Conservation (phyloP, 1,139 yeast species). For the Zygoascus sp. region DNA sequence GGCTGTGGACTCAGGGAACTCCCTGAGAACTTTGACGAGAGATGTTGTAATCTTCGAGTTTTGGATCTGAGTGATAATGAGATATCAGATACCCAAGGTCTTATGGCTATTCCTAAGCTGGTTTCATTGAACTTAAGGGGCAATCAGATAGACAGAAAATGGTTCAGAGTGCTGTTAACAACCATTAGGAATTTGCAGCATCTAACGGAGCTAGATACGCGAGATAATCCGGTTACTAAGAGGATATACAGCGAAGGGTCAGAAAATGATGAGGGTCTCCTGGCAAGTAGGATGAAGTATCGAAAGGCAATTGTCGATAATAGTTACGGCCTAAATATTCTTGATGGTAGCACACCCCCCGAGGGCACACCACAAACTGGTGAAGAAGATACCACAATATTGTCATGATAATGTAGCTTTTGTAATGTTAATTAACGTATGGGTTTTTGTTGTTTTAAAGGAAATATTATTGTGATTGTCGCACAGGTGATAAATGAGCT, state of each 20-base stretch:
- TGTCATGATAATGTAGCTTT: not conserved
- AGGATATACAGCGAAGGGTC: constrained; percentile 23
- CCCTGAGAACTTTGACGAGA: constrained; percentile 28
- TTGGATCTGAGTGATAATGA: constrained; percentile 34
- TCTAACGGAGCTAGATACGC: constrained; percentile 30
- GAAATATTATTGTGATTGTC: too few species aligned
- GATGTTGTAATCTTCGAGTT: constrained; percentile 32
- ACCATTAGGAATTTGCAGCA: constrained; percentile 24
- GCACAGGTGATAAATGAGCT: too few species aligned
- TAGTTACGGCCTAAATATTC: constrained; percentile 5
- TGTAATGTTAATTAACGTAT: not conserved
- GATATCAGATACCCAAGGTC: constrained; percentile 26
- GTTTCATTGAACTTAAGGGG: constrained; percentile 29
- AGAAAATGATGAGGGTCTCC: not conserved
- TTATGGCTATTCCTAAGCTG: constrained; percentile 30
- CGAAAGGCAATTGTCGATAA: constrained; percentile 4
- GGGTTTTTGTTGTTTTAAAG: not conserved
- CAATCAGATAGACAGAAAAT: constrained; percentile 24
- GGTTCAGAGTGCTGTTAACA: constrained; percentile 23
- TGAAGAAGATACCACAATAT: not conserved
- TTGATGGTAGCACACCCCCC: constrained; percentile 4
- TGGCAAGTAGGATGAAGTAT: constrained; percentile 4
- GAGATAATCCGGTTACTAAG: constrained; percentile 33
- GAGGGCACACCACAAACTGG: not conserved
- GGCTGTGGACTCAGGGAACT: constrained; percentile 26